phyloP scores from a whole-genome alignment of 306 rosid species.

The Glycyrrhiza uralensis region DNA sequence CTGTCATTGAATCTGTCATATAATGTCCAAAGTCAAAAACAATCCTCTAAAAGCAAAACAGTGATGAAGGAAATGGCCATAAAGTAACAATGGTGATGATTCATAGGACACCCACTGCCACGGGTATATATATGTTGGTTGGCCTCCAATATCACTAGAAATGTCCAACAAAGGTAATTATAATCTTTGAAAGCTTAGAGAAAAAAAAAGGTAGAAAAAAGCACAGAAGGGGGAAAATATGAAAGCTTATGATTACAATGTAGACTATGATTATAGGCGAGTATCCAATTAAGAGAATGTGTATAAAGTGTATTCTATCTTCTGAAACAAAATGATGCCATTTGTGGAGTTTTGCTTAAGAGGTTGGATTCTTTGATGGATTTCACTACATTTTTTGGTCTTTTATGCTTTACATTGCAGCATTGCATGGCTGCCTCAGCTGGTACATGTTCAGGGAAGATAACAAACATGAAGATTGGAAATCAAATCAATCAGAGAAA shows the following conservation, averaged over 20 bases:
- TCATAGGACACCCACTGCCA: constrained; percentile 52
- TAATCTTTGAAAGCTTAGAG: constrained; percentile 56
- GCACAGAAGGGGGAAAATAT: constrained; percentile 17
- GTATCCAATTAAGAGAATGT: constrained; percentile 48
- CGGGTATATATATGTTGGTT: constrained; percentile 56
- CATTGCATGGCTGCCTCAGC: constrained; percentile 23
- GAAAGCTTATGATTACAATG: constrained; percentile 55
- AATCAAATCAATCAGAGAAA: constrained; percentile 22
- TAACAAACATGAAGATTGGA: constrained; percentile 7
- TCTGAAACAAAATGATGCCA: constrained; percentile 62
- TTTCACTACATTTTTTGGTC: constrained; percentile 25
- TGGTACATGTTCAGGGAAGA: constrained; percentile 15
- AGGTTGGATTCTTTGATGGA: constrained; percentile 53
- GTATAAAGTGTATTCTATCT: constrained; percentile 55
- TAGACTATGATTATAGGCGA: constrained; percentile 43
- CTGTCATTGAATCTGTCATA: neutral
- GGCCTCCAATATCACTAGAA: constrained; percentile 63
- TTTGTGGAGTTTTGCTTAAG: constrained; percentile 46
- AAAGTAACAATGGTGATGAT: constrained; percentile 49
- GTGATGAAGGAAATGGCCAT: constrained; percentile 28
- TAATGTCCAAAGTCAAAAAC: constrained; percentile 33
- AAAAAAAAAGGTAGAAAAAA: constrained; percentile 32
- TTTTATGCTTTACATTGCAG: constrained; percentile 36
- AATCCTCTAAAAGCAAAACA: constrained; percentile 27
- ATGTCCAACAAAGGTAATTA: constrained; percentile 52